A percentile compares a stretch with the other conserved stretches of the same genome.
Conservation (phyloP, 805 yeast species). For the Suhomyces canberraensis region DNA sequence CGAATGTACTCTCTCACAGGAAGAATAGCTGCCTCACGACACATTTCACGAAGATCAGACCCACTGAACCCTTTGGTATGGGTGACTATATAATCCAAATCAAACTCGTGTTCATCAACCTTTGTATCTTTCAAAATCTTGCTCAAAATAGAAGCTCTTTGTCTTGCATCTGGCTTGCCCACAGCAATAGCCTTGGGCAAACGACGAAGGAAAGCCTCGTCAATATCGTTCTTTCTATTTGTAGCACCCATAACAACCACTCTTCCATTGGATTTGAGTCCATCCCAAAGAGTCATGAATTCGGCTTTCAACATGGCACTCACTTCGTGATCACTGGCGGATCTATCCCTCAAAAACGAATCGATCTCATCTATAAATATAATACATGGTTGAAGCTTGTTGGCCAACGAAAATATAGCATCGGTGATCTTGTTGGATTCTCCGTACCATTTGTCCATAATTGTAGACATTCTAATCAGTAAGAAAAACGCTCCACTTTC, state of each 20-base stretch:
- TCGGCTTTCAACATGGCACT: conserved; percentile 93
- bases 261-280: conserved; percentile 72
- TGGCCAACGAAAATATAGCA: conserved; percentile 86
- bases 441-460: conserved; percentile 98
- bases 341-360: conserved; percentile 84
- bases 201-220: conserved; percentile 86
- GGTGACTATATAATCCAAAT: conserved; percentile 55
- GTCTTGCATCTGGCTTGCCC: conserved; percentile 62
- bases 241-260: conserved; percentile 93
- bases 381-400: conserved; percentile 89
- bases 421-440: conserved; percentile 92
- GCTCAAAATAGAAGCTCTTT: conserved; percentile 67
- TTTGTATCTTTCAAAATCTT: conserved; percentile 66
- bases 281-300: conserved; percentile 98
- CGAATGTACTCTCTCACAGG: conserved; percentile 85
- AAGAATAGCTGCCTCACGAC: conserved; percentile 89
- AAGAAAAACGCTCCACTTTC: conserved; percentile 91
- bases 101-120: conserved; percentile 54
- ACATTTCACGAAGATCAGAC: conserved; percentile 84
- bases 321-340: conserved; percentile 87
- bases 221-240: conserved; percentile 87
- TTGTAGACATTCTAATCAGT: conserved; percentile 86
- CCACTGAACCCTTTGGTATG: conserved; percentile 77
- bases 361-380: conserved; percentile 96
- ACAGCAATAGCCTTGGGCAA: conserved; percentile 88